Evolutionary conservation across 176 grass and related monocot species (phyloP), one percentile per base, ranked within the genome.

Genomic region (Avena eriantha): DNA sequence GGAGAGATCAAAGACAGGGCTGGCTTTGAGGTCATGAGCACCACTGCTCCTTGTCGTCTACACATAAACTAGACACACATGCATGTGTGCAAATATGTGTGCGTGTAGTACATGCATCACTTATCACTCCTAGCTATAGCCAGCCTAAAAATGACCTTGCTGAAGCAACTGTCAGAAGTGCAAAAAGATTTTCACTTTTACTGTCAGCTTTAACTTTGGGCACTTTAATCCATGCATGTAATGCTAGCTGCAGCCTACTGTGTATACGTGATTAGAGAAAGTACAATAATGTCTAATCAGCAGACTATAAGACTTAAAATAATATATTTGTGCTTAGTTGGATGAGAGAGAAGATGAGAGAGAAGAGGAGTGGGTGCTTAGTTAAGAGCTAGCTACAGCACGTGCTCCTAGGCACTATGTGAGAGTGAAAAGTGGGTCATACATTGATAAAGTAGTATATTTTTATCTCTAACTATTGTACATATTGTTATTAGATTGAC

Each of bases 221-320:
- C 84, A 90, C 72, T 90, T 90, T 86, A 43, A 90, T 86, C 83
- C 83, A 54, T 73, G 10, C 12, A 75, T 82, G 69, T 64, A 29
- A 61, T 36, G 31, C 21, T 71, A 54, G 49, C 73, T 54, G 16
- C 73, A 51, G 17, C 61, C 68, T 71, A 73, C 29, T 29, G 53
- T 56, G 23, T 33, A 43, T 47, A 41, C 2, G 29, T 29, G n/a
- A n/a, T n/a, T n/a, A n/a, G n/a, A n/a, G n/a, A n/a, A n/a, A n/a
- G n/a, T n/a, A n/a, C n/a, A n/a, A n/a, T n/a, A n/a, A n/a, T n/a
- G n/a, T n/a, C n/a, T n/a, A n/a, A n/a, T n/a, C n/a, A n/a, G n/a
- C n/a, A n/a, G n/a, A n/a, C n/a, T n/a, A n/a, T n/a, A n/a, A n/a
- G n/a, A n/a, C n/a, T n/a, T n/a, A n/a, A n/a, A n/a, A n/a, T n/a